Percentiles rank a stretch among this genome's conserved stretches.
Evolutionary conservation across 176 grass and related monocot genomes (phyloP).

Genomic region (Lolium perenne): DNA sequence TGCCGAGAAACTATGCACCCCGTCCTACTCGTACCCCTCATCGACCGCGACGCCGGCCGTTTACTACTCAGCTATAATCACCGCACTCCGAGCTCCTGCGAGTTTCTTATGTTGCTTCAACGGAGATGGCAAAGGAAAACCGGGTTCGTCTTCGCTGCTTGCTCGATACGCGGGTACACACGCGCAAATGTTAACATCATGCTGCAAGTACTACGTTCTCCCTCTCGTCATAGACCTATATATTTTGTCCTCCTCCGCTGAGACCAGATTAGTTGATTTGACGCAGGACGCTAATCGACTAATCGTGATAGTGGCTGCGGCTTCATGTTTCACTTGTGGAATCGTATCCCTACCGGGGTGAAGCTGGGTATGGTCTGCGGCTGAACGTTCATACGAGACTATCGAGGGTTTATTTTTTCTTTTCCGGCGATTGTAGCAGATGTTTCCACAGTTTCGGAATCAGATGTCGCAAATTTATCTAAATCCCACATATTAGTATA

Average conservation of each 20-base stretch:
- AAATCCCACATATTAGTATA: too few relatives aligned
- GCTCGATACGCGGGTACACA: conserved; percentile 5
- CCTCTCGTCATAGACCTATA: too few relatives aligned
- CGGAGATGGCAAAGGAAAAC: neutral
- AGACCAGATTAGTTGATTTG: neutral
- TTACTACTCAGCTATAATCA: conserved; percentile 19
- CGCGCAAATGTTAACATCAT: conserved; percentile 28
- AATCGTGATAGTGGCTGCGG: neutral
- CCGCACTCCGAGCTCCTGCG: neutral
- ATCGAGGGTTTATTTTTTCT: too few relatives aligned
- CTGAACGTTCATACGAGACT: too few relatives aligned
- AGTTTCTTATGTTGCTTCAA: neutral
- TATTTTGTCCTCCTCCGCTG: neutral
- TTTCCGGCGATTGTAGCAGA: too few relatives aligned
- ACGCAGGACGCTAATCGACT: neutral
- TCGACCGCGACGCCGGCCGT: conserved; percentile 36
- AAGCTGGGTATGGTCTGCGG: too few relatives aligned
- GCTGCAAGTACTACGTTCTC: too few relatives aligned
- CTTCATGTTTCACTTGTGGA: neutral
- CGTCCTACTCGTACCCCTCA: neutral
- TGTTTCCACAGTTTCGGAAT: too few relatives aligned
- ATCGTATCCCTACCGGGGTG: neutral
- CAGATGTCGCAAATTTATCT: too few relatives aligned
- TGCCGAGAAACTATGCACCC: neutral
- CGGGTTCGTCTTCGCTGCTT: too few relatives aligned